Conservation (phyloP, 352 stramenopile genomes). For the Globisporangium acanthophoron region DNA sequence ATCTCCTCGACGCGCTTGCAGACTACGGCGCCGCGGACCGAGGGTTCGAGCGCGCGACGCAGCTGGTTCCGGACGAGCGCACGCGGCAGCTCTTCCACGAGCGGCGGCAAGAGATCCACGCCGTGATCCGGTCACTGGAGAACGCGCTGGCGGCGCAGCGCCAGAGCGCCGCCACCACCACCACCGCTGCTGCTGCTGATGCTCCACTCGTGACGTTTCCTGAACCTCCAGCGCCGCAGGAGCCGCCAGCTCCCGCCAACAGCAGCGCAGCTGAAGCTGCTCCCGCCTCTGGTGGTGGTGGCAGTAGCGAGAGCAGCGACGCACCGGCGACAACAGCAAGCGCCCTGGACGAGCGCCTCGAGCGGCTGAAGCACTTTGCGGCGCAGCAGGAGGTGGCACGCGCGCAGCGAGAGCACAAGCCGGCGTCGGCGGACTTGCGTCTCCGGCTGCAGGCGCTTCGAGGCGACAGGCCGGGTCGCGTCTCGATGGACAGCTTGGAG, state of each 20-base stretch:
- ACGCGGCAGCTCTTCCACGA: conserved; percentile 26
- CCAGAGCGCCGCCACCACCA: background rate
- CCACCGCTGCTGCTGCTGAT: background rate
- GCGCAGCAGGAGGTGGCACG: conserved; percentile 12
- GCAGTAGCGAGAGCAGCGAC: background rate
- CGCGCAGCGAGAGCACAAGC: conserved; percentile 10
- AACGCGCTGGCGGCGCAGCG: background rate
- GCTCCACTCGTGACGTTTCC: background rate
- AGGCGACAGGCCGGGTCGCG: conserved; percentile 24
- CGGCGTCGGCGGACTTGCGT: conserved; percentile 17
- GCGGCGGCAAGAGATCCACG: conserved; percentile 28
- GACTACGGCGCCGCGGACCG: conserved; percentile 30
- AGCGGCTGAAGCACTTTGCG: conserved; percentile 36
- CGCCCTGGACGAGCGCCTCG: conserved; percentile 26
- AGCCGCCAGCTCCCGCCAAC: background rate
- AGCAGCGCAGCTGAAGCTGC: background rate
- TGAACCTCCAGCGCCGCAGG: background rate
- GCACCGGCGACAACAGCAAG: conserved; percentile 2
- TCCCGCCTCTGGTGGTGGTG: background rate
- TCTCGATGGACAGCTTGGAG: conserved; percentile 21
- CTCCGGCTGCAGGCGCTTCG: conserved; percentile 46
- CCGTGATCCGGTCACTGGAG: conserved; percentile 21
- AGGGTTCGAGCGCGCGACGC: conserved; percentile 26
- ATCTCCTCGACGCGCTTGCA: conserved; percentile 11
- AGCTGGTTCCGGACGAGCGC: conserved; percentile 31